These are phyloP conservation scores for Gnomoniopsis sp. DNA, from an alignment of 2,329 filamentous ascomycete genomes.

Conservation along the genomic window DNA sequence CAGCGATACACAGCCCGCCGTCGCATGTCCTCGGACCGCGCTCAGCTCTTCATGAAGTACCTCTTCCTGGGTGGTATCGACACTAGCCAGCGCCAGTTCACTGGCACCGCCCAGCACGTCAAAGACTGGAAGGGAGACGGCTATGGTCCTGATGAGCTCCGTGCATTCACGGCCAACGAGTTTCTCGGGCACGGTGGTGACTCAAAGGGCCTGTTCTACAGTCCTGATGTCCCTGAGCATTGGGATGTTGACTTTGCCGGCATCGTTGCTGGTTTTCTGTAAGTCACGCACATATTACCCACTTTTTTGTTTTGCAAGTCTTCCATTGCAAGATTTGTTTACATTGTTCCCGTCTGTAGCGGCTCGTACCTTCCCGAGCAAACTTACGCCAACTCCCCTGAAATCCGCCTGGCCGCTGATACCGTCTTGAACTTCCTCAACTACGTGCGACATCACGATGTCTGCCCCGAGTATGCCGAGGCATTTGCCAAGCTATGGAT, in stretches of 20 bases:
- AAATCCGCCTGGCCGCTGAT: constrained; percentile 58
- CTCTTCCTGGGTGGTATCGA: constrained; percentile 81
- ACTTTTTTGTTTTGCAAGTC: not conserved
- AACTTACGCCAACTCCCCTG: constrained; percentile 50
- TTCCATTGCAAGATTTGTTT: not conserved
- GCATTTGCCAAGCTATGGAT: constrained; percentile 63
- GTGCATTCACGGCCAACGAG: constrained; percentile 61
- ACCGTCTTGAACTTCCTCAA: constrained; percentile 84
- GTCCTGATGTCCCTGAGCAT: constrained; percentile 43
- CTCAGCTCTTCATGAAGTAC: constrained; percentile 72
- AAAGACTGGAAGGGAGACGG: constrained; percentile 43
- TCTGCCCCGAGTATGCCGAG: constrained; percentile 78
- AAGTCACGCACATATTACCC: constrained; percentile 30
- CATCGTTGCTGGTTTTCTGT: constrained; percentile 77
- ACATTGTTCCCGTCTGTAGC: constrained; percentile 28
- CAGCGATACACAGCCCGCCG: constrained; percentile 76
- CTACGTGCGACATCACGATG: constrained; percentile 79
- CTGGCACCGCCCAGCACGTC: constrained; percentile 42
- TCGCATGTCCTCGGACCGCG: constrained; percentile 63
- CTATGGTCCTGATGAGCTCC: constrained; percentile 55
- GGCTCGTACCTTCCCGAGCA: constrained; percentile 55
- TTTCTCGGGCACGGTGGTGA: constrained; percentile 47
- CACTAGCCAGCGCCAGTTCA: constrained; percentile 53
- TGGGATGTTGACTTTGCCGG: constrained; percentile 80
- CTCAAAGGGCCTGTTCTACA: constrained; percentile 41